These are phyloP conservation scores for Triticum monococcum DNA, from an alignment of 176 grass and related monocot species.

Conservation along the genomic window DNA sequence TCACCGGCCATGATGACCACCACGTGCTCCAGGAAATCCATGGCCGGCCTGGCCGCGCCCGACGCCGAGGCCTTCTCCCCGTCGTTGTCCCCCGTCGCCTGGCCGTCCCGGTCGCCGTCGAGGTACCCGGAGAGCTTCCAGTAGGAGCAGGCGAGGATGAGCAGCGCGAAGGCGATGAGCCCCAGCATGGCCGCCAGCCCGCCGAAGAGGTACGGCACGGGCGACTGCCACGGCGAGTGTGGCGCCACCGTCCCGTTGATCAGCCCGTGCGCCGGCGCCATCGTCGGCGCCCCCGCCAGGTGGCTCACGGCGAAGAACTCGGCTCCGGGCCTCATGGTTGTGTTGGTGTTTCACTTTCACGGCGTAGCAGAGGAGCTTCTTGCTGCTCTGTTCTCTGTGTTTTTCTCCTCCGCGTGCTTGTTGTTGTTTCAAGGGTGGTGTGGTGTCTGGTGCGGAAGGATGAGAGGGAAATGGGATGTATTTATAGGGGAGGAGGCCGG, in stretches of 20 bases:
- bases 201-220: constrained; percentile 72
- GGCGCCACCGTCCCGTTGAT: constrained; percentile 32
- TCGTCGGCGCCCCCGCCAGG: constrained; percentile 4
- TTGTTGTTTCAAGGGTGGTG: neutral
- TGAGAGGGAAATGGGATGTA: constrained; percentile 23
- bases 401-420: neutral
- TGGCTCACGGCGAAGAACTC: constrained; percentile 27
- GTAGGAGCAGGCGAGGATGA: constrained; percentile 91
- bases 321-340: constrained; percentile 64
- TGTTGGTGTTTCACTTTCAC: neutral
- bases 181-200: constrained; percentile 79
- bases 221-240: constrained; percentile 77
- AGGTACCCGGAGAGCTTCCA: constrained; percentile 73
- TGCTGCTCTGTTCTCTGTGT: neutral
- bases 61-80: constrained; percentile 29
- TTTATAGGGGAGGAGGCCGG: constrained; percentile 38
- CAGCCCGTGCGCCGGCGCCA: constrained; percentile 17
- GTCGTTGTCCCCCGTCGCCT: neutral
- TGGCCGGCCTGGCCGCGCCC: neutral
- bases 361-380: neutral
- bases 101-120: constrained; percentile 17
- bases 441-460: constrained; percentile 17
- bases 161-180: constrained; percentile 67
- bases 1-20: constrained; percentile 77
- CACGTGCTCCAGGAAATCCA: constrained; percentile 11